Base-by-base conservation (phyloP, 2,329 filamentous ascomycete species). In the Graphilbum ipis-grandicollis region DNA sequence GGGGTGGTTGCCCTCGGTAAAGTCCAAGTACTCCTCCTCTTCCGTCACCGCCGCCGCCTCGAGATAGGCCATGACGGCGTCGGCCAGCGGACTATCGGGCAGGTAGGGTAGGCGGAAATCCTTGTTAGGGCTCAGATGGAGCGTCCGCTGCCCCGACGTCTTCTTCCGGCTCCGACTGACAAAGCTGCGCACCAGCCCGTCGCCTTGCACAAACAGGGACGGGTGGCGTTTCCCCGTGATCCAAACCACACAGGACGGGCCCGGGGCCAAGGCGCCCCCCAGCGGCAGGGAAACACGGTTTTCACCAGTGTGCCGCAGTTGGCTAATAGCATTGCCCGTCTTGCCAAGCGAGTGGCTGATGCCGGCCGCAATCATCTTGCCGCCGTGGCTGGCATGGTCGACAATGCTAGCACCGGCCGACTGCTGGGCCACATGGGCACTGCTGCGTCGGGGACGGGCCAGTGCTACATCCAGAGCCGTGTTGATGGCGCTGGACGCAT, bases 291-390 rank as follows among this genome's bases (percentile, higher is more conserved):
- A 70, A 31, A 85, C 68, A 43, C 82, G 71, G 53, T 82, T 84
- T 50, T 84, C 79, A 10, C 75, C 75, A 0, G 72, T 79, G 47
- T 84, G 79, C 33, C 79, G 74, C 40, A 85, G 67, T 45, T 79
- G 72, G 45, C 66, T 78, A 52, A 79, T 73, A 31, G 68, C 69
- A 13, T 66, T 73, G 39, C 75, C 78, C n/a, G 77, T 79, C 50
- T 77, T 79, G 30, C 75, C 77, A 21, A 84, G 67, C 4, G 79
- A 83, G 50, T 74, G 75, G 50, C 74, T 81, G 43, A 86, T 75
- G 33, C 77, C 78, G 35, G 75, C 75, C 38, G 78, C 79, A 38
- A 86, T 67, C 19, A 74, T 76, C 50, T 79, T 75, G 19, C 76
- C 72, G 10, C 79, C 75, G 46, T 82, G 77, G 6, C 77, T 74